Conservation (phyloP, 1,139 yeast species). For the Hyphopichia khmerensis region DNA sequence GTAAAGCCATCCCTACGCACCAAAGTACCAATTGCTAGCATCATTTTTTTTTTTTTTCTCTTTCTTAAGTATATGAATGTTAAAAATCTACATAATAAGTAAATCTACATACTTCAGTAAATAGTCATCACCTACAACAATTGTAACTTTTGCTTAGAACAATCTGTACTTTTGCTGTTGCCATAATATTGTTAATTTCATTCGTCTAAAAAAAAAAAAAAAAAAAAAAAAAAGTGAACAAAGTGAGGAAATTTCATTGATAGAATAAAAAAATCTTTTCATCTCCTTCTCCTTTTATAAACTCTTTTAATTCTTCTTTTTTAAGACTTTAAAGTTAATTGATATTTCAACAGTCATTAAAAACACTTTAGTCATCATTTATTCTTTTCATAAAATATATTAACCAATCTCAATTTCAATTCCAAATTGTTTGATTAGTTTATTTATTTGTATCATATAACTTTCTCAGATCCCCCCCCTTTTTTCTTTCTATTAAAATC, state of each 20-base stretch:
- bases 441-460: too few relatives aligned
- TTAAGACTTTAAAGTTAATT: background rate
- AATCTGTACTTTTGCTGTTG: background rate
- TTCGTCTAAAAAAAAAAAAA: background rate
- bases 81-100: too few relatives aligned
- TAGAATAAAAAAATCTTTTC: background rate
- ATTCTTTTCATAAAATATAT: too few relatives aligned
- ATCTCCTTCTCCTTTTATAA: background rate
- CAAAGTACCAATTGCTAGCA: too few relatives aligned
- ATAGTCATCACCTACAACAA: background rate
- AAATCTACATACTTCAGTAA: too few relatives aligned
- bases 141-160: background rate
- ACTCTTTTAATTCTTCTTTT: background rate
- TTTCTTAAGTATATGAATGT: too few relatives aligned
- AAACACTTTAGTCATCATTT: too few relatives aligned
- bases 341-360: background rate
- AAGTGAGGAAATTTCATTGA: background rate
- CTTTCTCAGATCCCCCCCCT: background rate
- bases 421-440: too few relatives aligned
- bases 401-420: too few relatives aligned
- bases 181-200: background rate
- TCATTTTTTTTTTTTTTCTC: too few relatives aligned
- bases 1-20: too few relatives aligned
- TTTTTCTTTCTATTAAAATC: too few relatives aligned
- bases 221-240: background rate